Conservation (phyloP, 805 yeast species). For the Zygosaccharomyces bisporus region DNA sequence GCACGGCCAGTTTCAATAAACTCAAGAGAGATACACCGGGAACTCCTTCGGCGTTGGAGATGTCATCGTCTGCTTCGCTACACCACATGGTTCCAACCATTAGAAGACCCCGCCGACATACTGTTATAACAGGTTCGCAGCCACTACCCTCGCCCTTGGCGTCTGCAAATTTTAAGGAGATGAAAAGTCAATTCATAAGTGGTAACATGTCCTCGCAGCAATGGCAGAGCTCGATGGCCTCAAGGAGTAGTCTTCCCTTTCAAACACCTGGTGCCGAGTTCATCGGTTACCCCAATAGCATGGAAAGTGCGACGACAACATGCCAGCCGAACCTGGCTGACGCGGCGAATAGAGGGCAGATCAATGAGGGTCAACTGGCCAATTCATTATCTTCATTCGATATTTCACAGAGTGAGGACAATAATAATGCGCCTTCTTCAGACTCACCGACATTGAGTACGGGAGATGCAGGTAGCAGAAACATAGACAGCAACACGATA, state of each 20-base stretch:
- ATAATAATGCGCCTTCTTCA: not conserved
- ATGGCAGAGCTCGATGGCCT: constrained; percentile 14
- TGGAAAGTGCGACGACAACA: constrained; percentile 3
- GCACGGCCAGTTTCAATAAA: constrained; percentile 4
- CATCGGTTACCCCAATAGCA: not conserved
- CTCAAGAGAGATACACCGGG: constrained; percentile 1
- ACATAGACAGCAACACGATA: constrained; percentile 46
- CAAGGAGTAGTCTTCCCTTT: constrained; percentile 12
- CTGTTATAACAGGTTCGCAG: constrained; percentile 84
- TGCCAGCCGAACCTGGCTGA: not conserved
- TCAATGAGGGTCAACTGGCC: constrained; percentile 27
- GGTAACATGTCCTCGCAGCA: constrained; percentile 13
- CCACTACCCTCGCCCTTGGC: constrained; percentile 88
- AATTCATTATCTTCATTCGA: constrained; percentile 42
- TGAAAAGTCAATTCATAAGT: constrained; percentile 30
- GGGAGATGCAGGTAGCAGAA: constrained; percentile 31
- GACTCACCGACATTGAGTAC: constrained; percentile 23
- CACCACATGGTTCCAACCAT: constrained; percentile 24
- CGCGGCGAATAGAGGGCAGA: constrained; percentile 4
- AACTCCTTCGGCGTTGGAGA: not conserved
- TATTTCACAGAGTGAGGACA: constrained; percentile 23
- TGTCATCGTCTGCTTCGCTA: constrained; percentile 7
- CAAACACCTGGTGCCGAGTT: not conserved
- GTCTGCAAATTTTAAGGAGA: constrained; percentile 41
- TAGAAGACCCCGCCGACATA: constrained; percentile 60